phyloP scores from a whole-genome alignment of 208 protist genomes.

The Leishmania martiniquensis region DNA sequence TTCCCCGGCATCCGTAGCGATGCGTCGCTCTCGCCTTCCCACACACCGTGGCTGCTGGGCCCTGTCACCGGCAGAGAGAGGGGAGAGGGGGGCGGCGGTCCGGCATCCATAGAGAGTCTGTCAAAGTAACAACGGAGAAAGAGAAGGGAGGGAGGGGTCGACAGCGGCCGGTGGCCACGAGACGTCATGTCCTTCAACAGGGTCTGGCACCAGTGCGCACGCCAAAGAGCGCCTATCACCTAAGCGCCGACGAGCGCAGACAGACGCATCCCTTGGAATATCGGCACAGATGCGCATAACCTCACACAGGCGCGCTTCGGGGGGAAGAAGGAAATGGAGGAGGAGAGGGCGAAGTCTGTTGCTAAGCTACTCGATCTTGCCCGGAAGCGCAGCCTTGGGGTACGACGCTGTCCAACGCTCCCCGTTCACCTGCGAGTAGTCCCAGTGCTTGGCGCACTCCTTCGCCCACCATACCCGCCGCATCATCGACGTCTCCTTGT shows the following conservation, averaged over 20 bases:
- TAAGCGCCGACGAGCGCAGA: neutral
- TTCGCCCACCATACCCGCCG: constrained; percentile 93
- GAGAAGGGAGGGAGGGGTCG: neutral
- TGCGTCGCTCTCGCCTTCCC: neutral
- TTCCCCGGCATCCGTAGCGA: neutral
- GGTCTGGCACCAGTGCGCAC: neutral
- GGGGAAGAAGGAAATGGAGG: neutral
- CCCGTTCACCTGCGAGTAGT: constrained; percentile 81
- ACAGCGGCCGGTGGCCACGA: neutral
- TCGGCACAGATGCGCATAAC: neutral
- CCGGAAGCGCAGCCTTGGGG: constrained; percentile 58
- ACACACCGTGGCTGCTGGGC: neutral
- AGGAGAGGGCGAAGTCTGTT: neutral
- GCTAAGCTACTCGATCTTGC: constrained; percentile 41
- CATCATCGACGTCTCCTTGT: constrained; percentile 92
- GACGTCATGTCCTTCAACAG: neutral
- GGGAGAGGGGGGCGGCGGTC: neutral
- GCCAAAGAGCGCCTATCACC: too few species aligned
- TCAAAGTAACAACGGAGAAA: neutral
- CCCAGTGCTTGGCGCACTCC: constrained; percentile 91
- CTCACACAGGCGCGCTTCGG: neutral
- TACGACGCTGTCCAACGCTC: constrained; percentile 66
- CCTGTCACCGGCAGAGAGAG: neutral
- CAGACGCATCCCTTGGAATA: too few species aligned
- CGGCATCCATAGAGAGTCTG: neutral